Evolutionary conservation across 371 early-diverging fungal genomes (phyloP), one percentile per base, ranked within the genome.

Genomic region (Apophysomyces sp.): DNA sequence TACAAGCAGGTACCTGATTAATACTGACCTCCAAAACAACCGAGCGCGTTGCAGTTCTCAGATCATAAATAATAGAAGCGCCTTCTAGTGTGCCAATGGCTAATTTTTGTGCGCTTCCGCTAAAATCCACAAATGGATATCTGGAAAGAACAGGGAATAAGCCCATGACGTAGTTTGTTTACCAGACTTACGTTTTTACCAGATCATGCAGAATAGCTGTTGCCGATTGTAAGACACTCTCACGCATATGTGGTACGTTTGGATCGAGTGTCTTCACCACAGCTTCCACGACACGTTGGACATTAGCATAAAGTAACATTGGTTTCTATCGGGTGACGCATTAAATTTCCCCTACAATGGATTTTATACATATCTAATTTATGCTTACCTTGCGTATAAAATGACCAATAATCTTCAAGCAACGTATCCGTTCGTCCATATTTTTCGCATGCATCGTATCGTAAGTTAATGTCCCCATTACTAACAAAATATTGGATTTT

Each of bases 191-290:
- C 66, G 82, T 86, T 62, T 81, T 83, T 0, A 95, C 95, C 16
- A 95, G 67, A 62, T 93, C 91, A 49, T 92, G 84, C 39, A 95
- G 75, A 37, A 87, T 86, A 0, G 88, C 73, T 0, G 94, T 94
- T 0, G 87, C 91, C 16, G 89, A 69, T 2, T 78, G 82, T 8
- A 92, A 73, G 24, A 93, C 76, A 1, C 73, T 72, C 49, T 94
- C 92, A n/a, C 94, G 80, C 68, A 91, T 69, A 41, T 84, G 77
- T 1, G 93, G 87, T 7, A 77, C 69, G 59, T 91, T 93, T 0
- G 95, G 95, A 69, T 95, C 93, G 21, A 94, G 71, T n/a, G 89
- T 86, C 56, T 89, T 91, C 3, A 95, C 90, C 32, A 95, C 87
- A 0, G 90, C 86, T 61, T 93, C 95, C 0, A 89, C 82, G 2